Evolutionary conservation across 371 early-diverging fungal species (phyloP).

Genomic region (Lichtheimia ramosa): DNA sequence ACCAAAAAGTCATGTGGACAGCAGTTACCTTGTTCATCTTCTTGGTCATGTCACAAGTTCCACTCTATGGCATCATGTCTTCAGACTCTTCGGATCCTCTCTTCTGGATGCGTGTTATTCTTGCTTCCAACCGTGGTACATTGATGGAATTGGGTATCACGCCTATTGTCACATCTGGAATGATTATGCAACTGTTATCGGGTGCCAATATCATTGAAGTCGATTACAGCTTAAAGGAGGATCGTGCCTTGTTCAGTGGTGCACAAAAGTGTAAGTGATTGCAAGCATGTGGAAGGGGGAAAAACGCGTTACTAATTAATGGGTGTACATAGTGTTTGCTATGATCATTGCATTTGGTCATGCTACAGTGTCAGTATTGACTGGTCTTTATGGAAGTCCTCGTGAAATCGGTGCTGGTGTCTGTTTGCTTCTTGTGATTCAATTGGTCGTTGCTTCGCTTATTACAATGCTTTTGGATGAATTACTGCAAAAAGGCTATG

Average conservation of each 20-base stretch:
- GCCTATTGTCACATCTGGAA: constrained; percentile 99
- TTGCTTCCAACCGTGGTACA: constrained; percentile 99
- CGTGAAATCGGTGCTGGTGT: constrained; percentile 93
- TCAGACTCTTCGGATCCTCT: constrained; percentile 97
- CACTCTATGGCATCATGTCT: constrained; percentile 99
- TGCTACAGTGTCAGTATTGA: constrained; percentile 96
- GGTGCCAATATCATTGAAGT: constrained; percentile 97
- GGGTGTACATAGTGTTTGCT: constrained; percentile 68
- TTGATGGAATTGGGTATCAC: constrained; percentile 99
- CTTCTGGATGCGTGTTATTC: constrained; percentile 99
- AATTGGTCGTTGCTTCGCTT: constrained; percentile 96
- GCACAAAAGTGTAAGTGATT: constrained; percentile 90
- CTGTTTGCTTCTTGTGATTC: constrained; percentile 92
- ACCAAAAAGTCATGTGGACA: constrained; percentile 99
- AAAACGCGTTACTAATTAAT: not conserved
- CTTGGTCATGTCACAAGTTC: constrained; percentile 99
- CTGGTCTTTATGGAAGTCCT: constrained; percentile 98
- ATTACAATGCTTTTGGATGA: constrained; percentile 99
- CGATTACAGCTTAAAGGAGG: constrained; percentile 98
- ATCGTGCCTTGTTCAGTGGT: constrained; percentile 96
- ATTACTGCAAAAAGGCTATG: constrained; percentile 99
- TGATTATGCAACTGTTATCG: constrained; percentile 99
- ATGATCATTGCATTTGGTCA: constrained; percentile 97
- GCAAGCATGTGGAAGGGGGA: not conserved
- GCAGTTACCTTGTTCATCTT: constrained; percentile 97